Evolutionary conservation across 2,329 filamentous ascomycete species (phyloP), one percentile per base, ranked within the genome.

Genomic region (Ophiostoma perfectum): DNA sequence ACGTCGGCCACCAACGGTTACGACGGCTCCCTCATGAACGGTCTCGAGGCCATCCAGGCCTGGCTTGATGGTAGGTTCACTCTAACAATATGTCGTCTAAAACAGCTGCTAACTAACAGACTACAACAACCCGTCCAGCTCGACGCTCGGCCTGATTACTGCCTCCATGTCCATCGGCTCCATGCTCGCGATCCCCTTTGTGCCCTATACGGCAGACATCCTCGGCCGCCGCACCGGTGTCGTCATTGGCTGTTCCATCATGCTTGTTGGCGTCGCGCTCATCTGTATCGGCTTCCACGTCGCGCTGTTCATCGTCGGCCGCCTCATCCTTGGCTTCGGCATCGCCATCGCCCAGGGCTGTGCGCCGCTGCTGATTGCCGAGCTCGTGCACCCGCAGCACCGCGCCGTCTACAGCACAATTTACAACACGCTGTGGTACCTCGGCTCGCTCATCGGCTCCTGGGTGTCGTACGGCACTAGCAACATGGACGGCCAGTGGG

Each of bases 371-470:
- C 66, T 72, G 27, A 64, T 71, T 62, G 73, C 66, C n/a, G 91
- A 95, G 74, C 83, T 94, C 38, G 88, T 89, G 4, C 91, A 94
- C 75, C 91, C 91, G 1, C 84, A 83, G 70, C 94, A 94, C 74
- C 86, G 91, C 76, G 91, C 91, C 16, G 82, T 88, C 71, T 84
- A 94, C 44, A 93, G 90, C 0, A 85, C 87, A 42, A 81, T 95
- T 4, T 91, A 93, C 76, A 91, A 94, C 74, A 93, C 93, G 75
- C 93, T 93, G 90, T 77, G 94, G 66, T 91, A 90, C 1, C 84
- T 94, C 41, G 91, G 91, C 69, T 81, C 90, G n/a, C 83, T 95
- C 2, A 79, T 88, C 16, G 91, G 91, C 0, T 83, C 87, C 0
- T 93, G 90, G 90, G 86, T 90, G 64, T 87, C 86, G 0, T 94